A percentile compares a stretch with the other conserved stretches of the same genome.
Evolutionary conservation across 176 grass and related monocot genomes (phyloP).

Genomic region (Dactylis glomerata): DNA sequence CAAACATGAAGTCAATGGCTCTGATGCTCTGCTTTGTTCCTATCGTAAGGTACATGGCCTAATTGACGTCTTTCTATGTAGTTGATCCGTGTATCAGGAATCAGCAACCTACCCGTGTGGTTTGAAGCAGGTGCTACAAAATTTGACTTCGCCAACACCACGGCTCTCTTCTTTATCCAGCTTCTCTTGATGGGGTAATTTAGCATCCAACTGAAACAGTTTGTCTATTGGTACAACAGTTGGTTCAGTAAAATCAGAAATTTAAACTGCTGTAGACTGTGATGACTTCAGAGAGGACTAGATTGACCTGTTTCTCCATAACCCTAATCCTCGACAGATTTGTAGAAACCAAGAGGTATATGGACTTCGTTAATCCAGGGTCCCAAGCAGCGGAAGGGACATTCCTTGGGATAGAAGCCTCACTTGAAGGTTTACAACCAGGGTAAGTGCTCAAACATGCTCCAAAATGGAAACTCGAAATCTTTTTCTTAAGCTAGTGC

Average conservation of each 20-base stretch:
- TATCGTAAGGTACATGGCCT: background rate
- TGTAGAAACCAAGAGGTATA: constrained; percentile 90
- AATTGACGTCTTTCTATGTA: constrained; percentile 30
- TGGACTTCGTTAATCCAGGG: constrained; percentile 71
- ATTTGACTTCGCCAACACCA: constrained; percentile 64
- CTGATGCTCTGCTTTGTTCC: background rate
- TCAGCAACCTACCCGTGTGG: constrained; percentile 72
- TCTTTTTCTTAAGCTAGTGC: background rate
- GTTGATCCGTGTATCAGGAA: constrained; percentile 79
- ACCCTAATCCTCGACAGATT: constrained; percentile 43
- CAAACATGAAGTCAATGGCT: background rate
- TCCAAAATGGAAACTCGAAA: background rate
- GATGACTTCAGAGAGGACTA: constrained; percentile 15
- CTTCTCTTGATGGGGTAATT: constrained; percentile 95
- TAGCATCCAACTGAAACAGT: constrained; percentile 6
- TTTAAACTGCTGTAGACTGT: background rate
- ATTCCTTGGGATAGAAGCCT: constrained; percentile 77
- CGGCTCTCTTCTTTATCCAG: constrained; percentile 73
- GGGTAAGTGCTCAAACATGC: constrained; percentile 41
- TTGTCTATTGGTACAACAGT: background rate
- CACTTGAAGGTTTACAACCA: constrained; percentile 61
- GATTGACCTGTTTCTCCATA: constrained; percentile 1
- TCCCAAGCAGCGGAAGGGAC: constrained; percentile 84
- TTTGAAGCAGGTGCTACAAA: constrained; percentile 82
- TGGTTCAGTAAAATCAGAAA: background rate